Base-by-base conservation (phyloP, 495 filamentous ascomycete genomes). In the Oidiodendron maius region DNA sequence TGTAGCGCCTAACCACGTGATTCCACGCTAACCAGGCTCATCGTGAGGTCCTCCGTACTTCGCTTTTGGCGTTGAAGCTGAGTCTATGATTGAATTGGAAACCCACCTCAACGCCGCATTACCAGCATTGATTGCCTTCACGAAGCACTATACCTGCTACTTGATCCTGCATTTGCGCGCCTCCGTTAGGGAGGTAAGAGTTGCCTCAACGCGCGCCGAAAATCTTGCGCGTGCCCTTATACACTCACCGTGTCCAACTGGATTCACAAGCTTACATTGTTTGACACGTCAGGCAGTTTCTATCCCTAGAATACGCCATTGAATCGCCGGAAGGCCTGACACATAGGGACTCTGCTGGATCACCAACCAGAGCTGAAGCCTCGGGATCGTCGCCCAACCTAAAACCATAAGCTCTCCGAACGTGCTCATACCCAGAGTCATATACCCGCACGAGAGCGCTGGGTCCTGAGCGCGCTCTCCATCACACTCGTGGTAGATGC, bases 401-500 rank as follows among this genome's bases (percentile, higher is more conserved):
- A n/a, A n/a, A n/a, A n/a, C n/a, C n/a, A 30, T 12, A 30, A 12
- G 26, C 26, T 30, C 26, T 30, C 26, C 26, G 26, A 30, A 30
- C 26, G 26, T 30, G 5, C 26, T 12, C 12, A 5, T 30, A 12
- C 12, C 26, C 5, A 30, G 26, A 30, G 5, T 5, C 26, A 30
- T 30, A 30, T 5, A 30, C 26, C 12, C 38, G 20, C n/a, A 6
- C 18, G n/a, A 4, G 38, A 40, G 38, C 38, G 38, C 38, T 18
- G 10, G 20, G 16, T 20, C 15, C 38, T 42, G 36, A 32, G 52
- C 52, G 42, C 45, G 46, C 39, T 28, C 32, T 11, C 26, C 15
- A 24, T 18, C 21, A 26, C 39, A 40, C 34, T 52, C 45, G 51
- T 52, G 40, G 52, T 59, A 46, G 52, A 59, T 59, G 56, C 52